A percentile compares a stretch with the other conserved stretches of the same genome.
These are phyloP conservation scores for Coniochaeta sp. DNA, from an alignment of 2,329 filamentous ascomycete genomes.

Conservation along the genomic window DNA sequence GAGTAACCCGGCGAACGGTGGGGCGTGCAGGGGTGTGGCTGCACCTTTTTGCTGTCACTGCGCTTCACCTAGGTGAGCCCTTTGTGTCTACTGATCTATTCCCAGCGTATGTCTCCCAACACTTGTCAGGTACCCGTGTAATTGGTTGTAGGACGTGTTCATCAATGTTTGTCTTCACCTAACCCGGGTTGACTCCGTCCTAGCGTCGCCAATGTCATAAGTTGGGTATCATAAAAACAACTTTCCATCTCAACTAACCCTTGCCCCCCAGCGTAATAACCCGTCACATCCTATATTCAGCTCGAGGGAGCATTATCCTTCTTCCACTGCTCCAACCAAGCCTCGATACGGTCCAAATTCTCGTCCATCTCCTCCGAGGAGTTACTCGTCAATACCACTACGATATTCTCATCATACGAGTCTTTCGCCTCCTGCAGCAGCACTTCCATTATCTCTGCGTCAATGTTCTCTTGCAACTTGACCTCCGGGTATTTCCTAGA, in stretches of 20 bases:
- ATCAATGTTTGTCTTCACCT: no score
- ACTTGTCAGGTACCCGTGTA: no score
- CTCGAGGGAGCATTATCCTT: conserved; percentile 41
- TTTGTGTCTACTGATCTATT: not conserved
- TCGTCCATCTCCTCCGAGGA: conserved; percentile 75
- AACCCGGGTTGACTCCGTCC: not conserved
- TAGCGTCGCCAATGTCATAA: not conserved
- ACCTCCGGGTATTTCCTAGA: conserved; percentile 69
- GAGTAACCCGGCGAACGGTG: not conserved
- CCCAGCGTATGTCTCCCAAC: no score
- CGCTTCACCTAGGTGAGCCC: not conserved
- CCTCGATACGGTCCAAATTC: conserved; percentile 77
- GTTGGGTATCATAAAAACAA: not conserved
- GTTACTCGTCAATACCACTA: conserved; percentile 83
- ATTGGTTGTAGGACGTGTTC: no score
- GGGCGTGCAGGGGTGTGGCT: not conserved
- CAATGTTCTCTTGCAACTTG: conserved; percentile 93
- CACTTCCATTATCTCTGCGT: conserved; percentile 96
- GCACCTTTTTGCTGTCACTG: not conserved
- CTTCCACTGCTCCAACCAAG: conserved; percentile 80
- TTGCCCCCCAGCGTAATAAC: not conserved
- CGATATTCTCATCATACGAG: conserved; percentile 76
- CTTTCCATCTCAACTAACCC: not conserved
- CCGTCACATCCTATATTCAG: not conserved
- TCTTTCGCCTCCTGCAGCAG: conserved; percentile 84